Base-by-base conservation (phyloP, 73 alveolate species). In the Paramecium caudatum region DNA sequence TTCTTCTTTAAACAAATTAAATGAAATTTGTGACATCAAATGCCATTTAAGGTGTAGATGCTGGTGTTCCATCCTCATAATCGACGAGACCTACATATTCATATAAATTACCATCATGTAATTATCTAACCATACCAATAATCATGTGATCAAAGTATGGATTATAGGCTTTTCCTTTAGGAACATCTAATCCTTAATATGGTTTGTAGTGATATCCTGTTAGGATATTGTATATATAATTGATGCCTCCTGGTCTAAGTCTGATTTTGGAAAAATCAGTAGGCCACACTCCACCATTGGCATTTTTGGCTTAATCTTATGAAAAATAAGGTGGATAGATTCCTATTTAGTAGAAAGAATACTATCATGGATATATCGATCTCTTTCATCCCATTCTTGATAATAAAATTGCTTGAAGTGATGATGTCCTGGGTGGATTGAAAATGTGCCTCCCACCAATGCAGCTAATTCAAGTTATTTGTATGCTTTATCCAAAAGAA, bases 121-220 rank as follows among this genome's bases (percentile, higher is more conserved):
- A 94, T 83, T 96, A 96, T 45, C 97, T 96, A 25, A 98, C 98
- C 99, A 96, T 96, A 39, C 93, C 93, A 74, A 96, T 94, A 78
- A 96, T 96, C 99, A 96, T 96, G 93, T 96, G 99, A 84, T 95
- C 97, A 95, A 95, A 96, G 91, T 95, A 96, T 12, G 99, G 99
- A 78, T 96, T 96, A 93, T 83, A 95, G 91, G 93, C 95, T 41
- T 96, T 94, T 62, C 99, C 99, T 87, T 96, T 97, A 33, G 99
- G 97, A 19, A 96, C 98, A 82, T 96, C 99, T 47, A 95, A 83
- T 82, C 99, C 99, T 91, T 93, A 94, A 23, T 98, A 98, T 10
- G 99, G 97, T 55, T 90, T 91, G 91, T 95, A 95, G 83, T 96
- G 98, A 91, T 95, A 96, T 61, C 99, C 99, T 32, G 99, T 96